Evolutionary conservation across 495 filamentous ascomycete species (phyloP).

Genomic region (Penicillium malachiteum): DNA sequence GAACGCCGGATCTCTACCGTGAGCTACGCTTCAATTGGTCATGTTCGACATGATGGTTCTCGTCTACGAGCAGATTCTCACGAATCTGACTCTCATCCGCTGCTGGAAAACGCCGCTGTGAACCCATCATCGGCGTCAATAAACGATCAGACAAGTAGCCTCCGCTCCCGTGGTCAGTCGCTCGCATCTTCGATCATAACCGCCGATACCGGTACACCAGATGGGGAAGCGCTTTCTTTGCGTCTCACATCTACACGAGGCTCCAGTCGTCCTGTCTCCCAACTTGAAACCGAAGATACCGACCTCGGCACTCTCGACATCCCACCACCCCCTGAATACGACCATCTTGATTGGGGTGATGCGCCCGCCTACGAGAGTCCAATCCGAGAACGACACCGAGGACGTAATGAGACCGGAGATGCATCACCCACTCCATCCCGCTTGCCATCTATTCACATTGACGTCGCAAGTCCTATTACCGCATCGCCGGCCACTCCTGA

Average conservation of each 20-base stretch:
- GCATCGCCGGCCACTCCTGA: conserved; percentile 32
- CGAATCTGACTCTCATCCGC: conserved; percentile 72
- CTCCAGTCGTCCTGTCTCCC: conserved; percentile 17
- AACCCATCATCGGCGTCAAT: conserved; percentile 28
- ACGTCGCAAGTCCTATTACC: conserved; percentile 35
- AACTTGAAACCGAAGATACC: conserved; percentile 26
- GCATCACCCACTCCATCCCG: conserved; percentile 11
- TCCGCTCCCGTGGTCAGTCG: conserved; percentile 35
- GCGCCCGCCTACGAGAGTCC: conserved; percentile 46
- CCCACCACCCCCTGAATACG: conserved; percentile 45
- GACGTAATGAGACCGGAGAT: conserved; percentile 4
- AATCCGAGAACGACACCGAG: neutral
- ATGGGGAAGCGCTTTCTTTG: conserved; percentile 29
- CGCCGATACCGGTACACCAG: conserved; percentile 21
- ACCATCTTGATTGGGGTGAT: conserved; percentile 50
- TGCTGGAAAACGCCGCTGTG: conserved; percentile 67
- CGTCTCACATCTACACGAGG: conserved; percentile 26
- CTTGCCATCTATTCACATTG: conserved; percentile 42
- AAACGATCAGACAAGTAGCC: conserved; percentile 17
- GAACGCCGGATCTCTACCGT: conserved; percentile 79
- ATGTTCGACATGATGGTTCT: conserved; percentile 85
- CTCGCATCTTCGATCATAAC: conserved; percentile 36
- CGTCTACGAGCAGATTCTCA: conserved; percentile 77
- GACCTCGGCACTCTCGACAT: conserved; percentile 37
- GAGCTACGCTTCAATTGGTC: conserved; percentile 79